Conservation (phyloP, 192 early-diverging fungal species). For the Entomortierella beljakovae region DNA sequence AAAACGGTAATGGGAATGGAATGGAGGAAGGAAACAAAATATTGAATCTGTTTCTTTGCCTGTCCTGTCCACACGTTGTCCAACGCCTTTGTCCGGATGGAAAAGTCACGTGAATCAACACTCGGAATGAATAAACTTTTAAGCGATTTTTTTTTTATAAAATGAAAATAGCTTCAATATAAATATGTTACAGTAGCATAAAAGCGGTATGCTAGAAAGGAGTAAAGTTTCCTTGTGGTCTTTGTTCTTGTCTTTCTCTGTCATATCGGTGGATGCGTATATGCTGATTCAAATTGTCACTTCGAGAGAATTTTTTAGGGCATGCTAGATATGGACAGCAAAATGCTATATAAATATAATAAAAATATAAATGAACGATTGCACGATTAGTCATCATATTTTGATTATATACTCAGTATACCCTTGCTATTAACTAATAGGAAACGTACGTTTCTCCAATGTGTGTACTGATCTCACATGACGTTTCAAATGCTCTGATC, state of each 20-base stretch:
- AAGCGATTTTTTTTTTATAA: no score
- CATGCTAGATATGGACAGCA: conserved; percentile 60
- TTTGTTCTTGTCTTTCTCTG: conserved; percentile 49
- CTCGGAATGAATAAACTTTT: no score
- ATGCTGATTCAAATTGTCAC: conserved; percentile 68
- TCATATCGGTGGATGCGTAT: conserved; percentile 65
- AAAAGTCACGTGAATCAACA: no score
- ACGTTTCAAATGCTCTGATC: conserved; percentile 69
- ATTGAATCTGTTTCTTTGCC: not conserved
- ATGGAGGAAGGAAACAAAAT: not conserved
- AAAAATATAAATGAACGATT: not conserved
- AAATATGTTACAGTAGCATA: not conserved
- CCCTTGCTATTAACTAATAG: not conserved
- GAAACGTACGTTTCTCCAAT: conserved; percentile 67
- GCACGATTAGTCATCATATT: no score
- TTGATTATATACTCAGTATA: no score
- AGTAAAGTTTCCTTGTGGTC: conserved; percentile 24
- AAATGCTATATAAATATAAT: conserved; percentile 53
- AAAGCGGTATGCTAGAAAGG: conserved; percentile 1
- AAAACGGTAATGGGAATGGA: not conserved
- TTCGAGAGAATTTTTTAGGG: conserved; percentile 65
- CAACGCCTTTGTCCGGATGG: no score
- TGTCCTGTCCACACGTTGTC: not conserved
- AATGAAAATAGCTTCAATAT: conserved; percentile 3
- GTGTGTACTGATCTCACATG: conserved; percentile 71